These are phyloP conservation scores for Rostrohypoxylon terebratum DNA, from an alignment of 495 filamentous ascomycete genomes.

Conservation along the genomic window DNA sequence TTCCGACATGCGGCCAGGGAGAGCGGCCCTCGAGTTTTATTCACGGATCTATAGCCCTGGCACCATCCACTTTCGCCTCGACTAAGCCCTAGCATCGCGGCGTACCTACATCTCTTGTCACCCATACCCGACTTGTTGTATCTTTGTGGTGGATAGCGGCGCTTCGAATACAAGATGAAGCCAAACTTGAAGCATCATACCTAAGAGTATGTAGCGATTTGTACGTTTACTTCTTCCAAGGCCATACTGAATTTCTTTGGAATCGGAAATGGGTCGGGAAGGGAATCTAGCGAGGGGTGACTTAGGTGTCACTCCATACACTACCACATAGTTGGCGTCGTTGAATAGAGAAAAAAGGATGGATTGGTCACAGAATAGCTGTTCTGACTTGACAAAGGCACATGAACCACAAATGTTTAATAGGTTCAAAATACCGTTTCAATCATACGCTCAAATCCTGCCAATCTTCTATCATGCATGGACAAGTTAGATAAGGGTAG, in stretches of 20 bases:
- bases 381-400: neutral
- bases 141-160: neutral
- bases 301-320: neutral
- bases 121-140: neutral
- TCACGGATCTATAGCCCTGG: neutral
- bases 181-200: neutral
- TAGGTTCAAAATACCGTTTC: neutral
- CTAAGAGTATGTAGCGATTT: neutral
- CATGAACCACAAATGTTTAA: neutral
- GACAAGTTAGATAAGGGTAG: neutral
- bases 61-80: neutral
- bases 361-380: neutral
- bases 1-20: neutral
- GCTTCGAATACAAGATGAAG: neutral
- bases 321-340: neutral
- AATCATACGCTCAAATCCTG: neutral
- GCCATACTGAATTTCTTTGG: neutral
- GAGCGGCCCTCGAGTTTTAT: neutral
- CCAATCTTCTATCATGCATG: neutral
- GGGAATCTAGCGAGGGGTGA: neutral
- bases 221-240: neutral
- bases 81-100: neutral
- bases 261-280: neutral
- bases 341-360: neutral
- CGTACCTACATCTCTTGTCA: neutral